Evolutionary conservation across 139 green algal genomes (phyloP).

Genomic region (Chlamydomonas sphaeroides): DNA sequence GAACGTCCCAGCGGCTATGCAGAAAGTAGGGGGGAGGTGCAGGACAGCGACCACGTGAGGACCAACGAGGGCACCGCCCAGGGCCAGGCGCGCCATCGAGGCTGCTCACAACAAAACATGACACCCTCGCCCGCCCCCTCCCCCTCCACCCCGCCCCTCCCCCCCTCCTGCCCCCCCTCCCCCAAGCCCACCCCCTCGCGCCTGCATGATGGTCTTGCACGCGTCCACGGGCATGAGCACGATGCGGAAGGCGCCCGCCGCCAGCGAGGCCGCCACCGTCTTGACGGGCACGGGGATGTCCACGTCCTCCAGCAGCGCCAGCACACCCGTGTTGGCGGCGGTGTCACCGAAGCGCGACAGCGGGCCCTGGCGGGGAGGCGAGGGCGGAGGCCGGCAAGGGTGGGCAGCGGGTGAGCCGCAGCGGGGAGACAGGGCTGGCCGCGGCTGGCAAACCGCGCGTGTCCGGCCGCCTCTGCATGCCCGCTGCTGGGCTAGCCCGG

Average conservation of each 20-base stretch:
- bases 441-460: neutral
- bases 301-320: constrained; percentile 82
- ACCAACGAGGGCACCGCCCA: no score
- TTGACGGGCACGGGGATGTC: constrained; percentile 67
- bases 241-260: constrained; percentile 86
- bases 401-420: neutral
- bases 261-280: constrained; percentile 78
- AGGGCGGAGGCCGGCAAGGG: neutral
- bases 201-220: constrained; percentile 94
- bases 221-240: constrained; percentile 94
- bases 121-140: no score
- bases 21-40: no score
- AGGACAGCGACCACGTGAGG: no score
- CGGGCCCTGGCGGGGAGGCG: constrained; percentile 68
- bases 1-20: no score
- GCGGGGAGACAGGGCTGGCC: neutral
- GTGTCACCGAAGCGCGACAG: constrained; percentile 94
- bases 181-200: constrained; percentile 16
- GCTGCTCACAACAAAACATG: no score
- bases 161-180: neutral
- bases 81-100: no score
- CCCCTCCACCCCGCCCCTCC: neutral
- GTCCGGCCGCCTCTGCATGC: no score
- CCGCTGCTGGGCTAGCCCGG: no score
- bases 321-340: constrained; percentile 89